Evolutionary conservation across 331 rosid species (phyloP), one percentile per base, ranked within the genome.

Genomic region (Acacia pycnantha): DNA sequence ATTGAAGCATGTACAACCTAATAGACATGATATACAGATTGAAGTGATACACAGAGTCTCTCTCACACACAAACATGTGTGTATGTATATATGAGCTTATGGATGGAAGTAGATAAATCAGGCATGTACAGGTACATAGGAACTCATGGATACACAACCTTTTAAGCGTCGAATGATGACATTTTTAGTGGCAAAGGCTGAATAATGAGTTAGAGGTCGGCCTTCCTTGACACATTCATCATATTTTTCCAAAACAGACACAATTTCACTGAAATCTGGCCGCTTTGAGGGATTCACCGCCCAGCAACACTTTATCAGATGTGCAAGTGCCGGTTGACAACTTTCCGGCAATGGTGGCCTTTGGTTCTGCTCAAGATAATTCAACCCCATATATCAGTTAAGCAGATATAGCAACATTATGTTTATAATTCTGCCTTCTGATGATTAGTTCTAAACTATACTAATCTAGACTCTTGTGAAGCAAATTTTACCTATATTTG

Each of bases 221-320:
- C 99, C 99, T 40, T 95, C 97, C 84, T 95, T 95, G 16, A 84
- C 98, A 83, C 98, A 92, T 75, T 92, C 99, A 77, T 93, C 97
- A 44, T 93, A 88, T 90, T 86, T 93, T 90, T 95, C 99, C 80
- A 95, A 83, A 78, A 94, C 77, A 54, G 79, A 84, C 79, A 95
- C 98, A 46, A 95, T 93, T 35, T 93, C 91, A 35, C 97, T 84
- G 85, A 95, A 95, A 86, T 95, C 98, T 6, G 99, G 99, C 62
- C 99, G 82, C 94, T 95, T 95, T 0, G 97, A 88, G 16, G 99
- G 98, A 85, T 93, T 95, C 71, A 86, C 94, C 1, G 95, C 88
- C 98, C 99, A 93, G 83, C 99, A 95, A 29, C 97, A 91, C 89
- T 93, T 93, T 56, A 95, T 93, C 44, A 95, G 97, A 86, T 93